Percentiles rank a stretch among this genome's conserved stretches.
Conservation (phyloP, 306 rosid genomes). For the Inga leiocalycina region DNA sequence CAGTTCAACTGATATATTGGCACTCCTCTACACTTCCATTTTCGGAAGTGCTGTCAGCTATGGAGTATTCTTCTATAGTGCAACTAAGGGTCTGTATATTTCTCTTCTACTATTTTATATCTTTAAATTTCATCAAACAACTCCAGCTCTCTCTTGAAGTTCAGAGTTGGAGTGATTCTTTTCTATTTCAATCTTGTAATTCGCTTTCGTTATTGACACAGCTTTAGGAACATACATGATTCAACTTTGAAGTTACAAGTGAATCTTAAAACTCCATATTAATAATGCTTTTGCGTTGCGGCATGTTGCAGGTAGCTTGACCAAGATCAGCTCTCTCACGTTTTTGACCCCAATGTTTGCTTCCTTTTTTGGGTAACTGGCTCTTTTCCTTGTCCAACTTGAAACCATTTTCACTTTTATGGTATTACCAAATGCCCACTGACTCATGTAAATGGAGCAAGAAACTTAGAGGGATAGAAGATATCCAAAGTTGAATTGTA, state of each 20-base stretch:
- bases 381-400: neutral
- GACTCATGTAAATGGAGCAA: neutral
- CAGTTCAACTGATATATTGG: slow-evolving; percentile 64
- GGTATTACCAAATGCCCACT: neutral
- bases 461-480: neutral
- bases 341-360: slow-evolving; percentile 99
- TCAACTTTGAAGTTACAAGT: slow-evolving; percentile 8
- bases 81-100: slow-evolving; percentile 75
- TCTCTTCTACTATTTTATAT: slow-evolving; percentile 15
- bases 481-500: neutral
- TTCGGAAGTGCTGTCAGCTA: slow-evolving; percentile 98
- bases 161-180: slow-evolving; percentile 22
- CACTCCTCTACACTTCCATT: slow-evolving; percentile 82
- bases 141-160: slow-evolving; percentile 10
- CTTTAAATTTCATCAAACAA: slow-evolving; percentile 2
- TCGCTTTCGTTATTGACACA: slow-evolving; percentile 2
- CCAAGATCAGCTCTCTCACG: slow-evolving; percentile 96
- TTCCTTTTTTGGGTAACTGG: slow-evolving; percentile 71
- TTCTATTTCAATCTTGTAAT: slow-evolving; percentile 30
- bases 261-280: slow-evolving; percentile 23
- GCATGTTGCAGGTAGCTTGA: slow-evolving; percentile 78
- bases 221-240: slow-evolving; percentile 13
- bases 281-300: slow-evolving; percentile 29
- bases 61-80: slow-evolving; percentile 88
- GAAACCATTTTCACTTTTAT: neutral